These are phyloP conservation scores for Saturnispora halmiae DNA, from an alignment of 805 yeast species.

Conservation along the genomic window DNA sequence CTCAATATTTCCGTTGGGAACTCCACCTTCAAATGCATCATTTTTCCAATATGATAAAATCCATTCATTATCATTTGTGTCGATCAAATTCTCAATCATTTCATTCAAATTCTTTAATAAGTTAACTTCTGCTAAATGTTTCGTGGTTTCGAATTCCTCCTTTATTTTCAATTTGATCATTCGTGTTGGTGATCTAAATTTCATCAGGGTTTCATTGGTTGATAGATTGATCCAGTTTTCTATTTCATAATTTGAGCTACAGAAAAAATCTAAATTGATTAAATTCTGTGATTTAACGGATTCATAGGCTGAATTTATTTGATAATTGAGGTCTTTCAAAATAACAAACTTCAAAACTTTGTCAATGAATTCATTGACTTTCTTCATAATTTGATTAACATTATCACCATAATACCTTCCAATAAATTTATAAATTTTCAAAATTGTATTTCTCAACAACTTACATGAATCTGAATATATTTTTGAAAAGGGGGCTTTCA, in stretches of 20 bases:
- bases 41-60: constrained; percentile 30
- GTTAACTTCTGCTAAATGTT: constrained; percentile 67
- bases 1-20: constrained; percentile 6
- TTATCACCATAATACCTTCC: constrained; percentile 57
- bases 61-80: constrained; percentile 85
- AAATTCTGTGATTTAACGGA: constrained; percentile 86
- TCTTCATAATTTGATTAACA: constrained; percentile 49
- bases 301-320: constrained; percentile 63
- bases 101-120: constrained; percentile 75
- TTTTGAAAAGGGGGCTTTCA: constrained; percentile 78
- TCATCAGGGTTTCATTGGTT: constrained; percentile 30
- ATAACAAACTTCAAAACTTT: constrained; percentile 58
- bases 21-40: background rate
- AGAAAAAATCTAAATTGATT: constrained; percentile 80
- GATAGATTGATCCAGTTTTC: constrained; percentile 33
- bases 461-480: constrained; percentile 83
- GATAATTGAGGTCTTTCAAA: constrained; percentile 49
- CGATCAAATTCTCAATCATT: constrained; percentile 70
- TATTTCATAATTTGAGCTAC: constrained; percentile 63
- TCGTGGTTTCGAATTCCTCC: constrained; percentile 39
- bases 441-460: constrained; percentile 55
- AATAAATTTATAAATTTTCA: constrained; percentile 55
- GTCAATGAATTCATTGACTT: constrained; percentile 57
- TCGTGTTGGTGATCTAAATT: constrained; percentile 22
- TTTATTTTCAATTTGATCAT: constrained; percentile 31